Percentiles rank a stretch among this genome's conserved stretches.
Conservation (phyloP, 345 rosid species). For the Salix dunnii region DNA sequence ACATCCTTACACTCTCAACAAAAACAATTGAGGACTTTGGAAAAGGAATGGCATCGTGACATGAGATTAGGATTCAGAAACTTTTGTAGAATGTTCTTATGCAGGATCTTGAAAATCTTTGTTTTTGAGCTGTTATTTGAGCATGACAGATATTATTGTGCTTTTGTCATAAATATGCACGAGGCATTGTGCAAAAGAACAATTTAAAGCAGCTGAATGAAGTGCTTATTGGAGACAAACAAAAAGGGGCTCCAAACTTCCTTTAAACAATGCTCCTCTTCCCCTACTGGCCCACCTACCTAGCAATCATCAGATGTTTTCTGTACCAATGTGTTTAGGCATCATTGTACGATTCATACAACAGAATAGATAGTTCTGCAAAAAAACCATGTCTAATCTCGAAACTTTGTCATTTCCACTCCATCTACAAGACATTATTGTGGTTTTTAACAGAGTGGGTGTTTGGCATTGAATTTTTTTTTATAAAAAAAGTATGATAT, state of each 20-base stretch:
- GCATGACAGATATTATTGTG: neutral
- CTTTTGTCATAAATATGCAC: neutral
- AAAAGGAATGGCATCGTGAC: conserved; percentile 31
- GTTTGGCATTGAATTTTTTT: too few species aligned
- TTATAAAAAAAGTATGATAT: too few species aligned
- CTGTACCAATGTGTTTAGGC: neutral
- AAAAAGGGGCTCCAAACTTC: neutral
- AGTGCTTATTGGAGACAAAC: neutral
- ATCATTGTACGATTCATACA: neutral
- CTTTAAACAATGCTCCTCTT: neutral
- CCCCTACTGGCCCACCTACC: neutral
- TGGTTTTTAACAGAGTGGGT: too few species aligned
- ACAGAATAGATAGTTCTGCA: neutral
- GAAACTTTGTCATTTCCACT: too few species aligned
- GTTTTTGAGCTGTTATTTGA: neutral
- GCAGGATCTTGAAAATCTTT: neutral
- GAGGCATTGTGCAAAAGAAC: neutral
- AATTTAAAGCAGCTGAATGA: neutral
- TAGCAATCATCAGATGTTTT: neutral
- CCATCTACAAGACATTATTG: too few species aligned
- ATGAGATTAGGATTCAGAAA: neutral
- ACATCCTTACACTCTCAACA: conserved; percentile 70
- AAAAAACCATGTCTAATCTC: too few species aligned
- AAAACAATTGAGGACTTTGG: conserved; percentile 80
- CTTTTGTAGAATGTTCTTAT: neutral